These are phyloP conservation scores for Begonia masoniana DNA, from an alignment of 306 rosid species.

Conservation along the genomic window DNA sequence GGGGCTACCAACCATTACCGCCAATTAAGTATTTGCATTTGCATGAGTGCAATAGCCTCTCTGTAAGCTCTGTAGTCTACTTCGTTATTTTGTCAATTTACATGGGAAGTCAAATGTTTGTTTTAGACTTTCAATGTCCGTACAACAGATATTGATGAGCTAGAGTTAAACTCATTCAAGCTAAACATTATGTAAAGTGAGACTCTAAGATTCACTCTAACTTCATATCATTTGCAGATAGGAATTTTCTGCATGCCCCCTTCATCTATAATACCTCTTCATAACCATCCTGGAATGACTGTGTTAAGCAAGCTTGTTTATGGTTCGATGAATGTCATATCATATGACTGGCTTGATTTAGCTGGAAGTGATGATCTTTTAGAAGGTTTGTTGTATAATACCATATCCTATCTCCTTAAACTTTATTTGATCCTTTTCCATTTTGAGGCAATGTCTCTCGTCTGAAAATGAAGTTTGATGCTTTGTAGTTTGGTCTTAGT, in stretches of 20 bases:
- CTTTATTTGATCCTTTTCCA: too few relatives aligned
- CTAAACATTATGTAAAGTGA: too few relatives aligned
- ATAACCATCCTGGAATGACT: conserved; percentile 91
- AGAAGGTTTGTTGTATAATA: conserved; percentile 39
- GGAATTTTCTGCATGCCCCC: conserved; percentile 96
- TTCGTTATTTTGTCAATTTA: too few relatives aligned
- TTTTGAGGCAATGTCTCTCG: too few relatives aligned
- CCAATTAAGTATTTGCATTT: conserved; percentile 78
- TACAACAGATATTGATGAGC: too few relatives aligned
- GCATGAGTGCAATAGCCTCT: conserved; percentile 56
- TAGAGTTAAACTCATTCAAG: too few relatives aligned
- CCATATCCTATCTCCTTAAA: not conserved
- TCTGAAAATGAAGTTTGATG: too few relatives aligned
- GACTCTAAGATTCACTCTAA: not conserved
- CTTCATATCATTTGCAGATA: conserved; percentile 33
- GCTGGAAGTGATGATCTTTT: conserved; percentile 33
- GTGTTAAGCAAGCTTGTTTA: conserved; percentile 87
- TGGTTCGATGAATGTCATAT: conserved; percentile 60
- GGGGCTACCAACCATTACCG: conserved; percentile 38
- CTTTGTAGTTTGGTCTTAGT: too few relatives aligned
- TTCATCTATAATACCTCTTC: conserved; percentile 68
- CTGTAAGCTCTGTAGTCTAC: conserved; percentile 38
- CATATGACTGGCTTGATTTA: conserved; percentile 76
- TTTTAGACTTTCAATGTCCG: too few relatives aligned
- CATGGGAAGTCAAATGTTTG: too few relatives aligned